Evolutionary conservation across 495 filamentous ascomycete genomes (phyloP), one percentile per base, ranked within the genome.

Genomic region (Talaromyces nanjingensis): DNA sequence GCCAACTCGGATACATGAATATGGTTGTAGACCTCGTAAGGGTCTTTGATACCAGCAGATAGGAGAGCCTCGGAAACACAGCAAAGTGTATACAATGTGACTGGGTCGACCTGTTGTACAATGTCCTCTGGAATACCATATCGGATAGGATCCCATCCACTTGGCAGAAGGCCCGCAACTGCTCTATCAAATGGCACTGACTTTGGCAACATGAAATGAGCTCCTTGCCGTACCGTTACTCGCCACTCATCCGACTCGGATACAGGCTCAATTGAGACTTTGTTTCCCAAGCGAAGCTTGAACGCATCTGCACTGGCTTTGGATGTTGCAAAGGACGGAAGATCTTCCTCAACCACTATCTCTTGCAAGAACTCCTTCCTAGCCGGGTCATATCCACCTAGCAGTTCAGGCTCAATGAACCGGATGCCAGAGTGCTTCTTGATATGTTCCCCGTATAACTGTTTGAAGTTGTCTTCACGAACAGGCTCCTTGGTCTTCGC

Each of bases 1-100:
- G 94, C 94, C 47, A 98, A 90, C 73, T 98, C 90, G 1, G 94
- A 97, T 58, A 98, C 85, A 74, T 98, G 94, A 64, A 98, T 93
- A 70, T 98, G 97, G 79, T 97, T 91, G 84, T 98, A 98, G 78
- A 98, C 97, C 77, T 98, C 94, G 70, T 97, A 98, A 24, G 94
- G 94, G 73, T 98, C 96, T n/a, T 92, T 97, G 74, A 98, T 93
- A 86, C 94, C 94, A 57, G 92, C 86, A 0, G 91, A 86, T 42
- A 98, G 82, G 57, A 98, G 86, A 12, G 93, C 83, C 75, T 98
- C 94, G 6, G 89, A 91, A 31, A 91, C 93, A 64, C 91, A 92
- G 63, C 97, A 91, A 33, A 98, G 87, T 18, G 97, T 91, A 69
- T 89, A 98, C 52, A 98, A 81, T 4, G 94, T 96, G 60, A 97